Evolutionary conservation across 2,329 filamentous ascomycete genomes (phyloP).

Genomic region (Aspergillus ustus): DNA sequence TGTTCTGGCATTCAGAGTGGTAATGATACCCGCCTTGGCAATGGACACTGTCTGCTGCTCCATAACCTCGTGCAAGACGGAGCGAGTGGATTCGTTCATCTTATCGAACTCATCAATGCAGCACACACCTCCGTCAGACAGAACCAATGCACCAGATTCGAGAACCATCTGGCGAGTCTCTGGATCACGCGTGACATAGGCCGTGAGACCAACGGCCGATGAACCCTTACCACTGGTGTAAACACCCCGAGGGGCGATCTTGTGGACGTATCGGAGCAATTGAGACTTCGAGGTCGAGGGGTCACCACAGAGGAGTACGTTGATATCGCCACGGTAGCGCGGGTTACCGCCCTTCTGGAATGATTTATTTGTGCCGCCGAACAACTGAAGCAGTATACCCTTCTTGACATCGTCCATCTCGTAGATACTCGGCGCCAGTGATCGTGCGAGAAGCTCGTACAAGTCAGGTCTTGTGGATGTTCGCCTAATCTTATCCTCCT

Average conservation of each 20-base stretch:
- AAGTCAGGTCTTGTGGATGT: slow-evolving; percentile 82
- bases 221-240: slow-evolving; percentile 79
- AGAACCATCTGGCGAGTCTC: slow-evolving; percentile 75
- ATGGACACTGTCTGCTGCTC: slow-evolving; percentile 80
- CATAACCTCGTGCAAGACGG: slow-evolving; percentile 79
- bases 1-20: slow-evolving; percentile 90
- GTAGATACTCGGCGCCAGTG: slow-evolving; percentile 91
- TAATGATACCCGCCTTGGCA: slow-evolving; percentile 78
- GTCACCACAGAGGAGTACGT: slow-evolving; percentile 93
- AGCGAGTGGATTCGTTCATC: slow-evolving; percentile 75
- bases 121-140: slow-evolving; percentile 76
- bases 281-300: slow-evolving; percentile 97
- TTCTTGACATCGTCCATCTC: slow-evolving; percentile 99
- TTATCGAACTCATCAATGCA: slow-evolving; percentile 83
- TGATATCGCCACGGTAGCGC: slow-evolving; percentile 96
- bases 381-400: slow-evolving; percentile 92
- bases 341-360: slow-evolving; percentile 96
- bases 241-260: slow-evolving; percentile 88
- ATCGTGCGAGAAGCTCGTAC: slow-evolving; percentile 89
- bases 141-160: slow-evolving; percentile 73
- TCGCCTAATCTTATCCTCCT: slow-evolving; percentile 84
- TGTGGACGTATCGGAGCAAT: slow-evolving; percentile 91
- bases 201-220: slow-evolving; percentile 75
- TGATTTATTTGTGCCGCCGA: slow-evolving; percentile 96
- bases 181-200: slow-evolving; percentile 76